phyloP scores from a whole-genome alignment of 495 filamentous ascomycete species.

The Hyaloscypha hepaticicola region DNA sequence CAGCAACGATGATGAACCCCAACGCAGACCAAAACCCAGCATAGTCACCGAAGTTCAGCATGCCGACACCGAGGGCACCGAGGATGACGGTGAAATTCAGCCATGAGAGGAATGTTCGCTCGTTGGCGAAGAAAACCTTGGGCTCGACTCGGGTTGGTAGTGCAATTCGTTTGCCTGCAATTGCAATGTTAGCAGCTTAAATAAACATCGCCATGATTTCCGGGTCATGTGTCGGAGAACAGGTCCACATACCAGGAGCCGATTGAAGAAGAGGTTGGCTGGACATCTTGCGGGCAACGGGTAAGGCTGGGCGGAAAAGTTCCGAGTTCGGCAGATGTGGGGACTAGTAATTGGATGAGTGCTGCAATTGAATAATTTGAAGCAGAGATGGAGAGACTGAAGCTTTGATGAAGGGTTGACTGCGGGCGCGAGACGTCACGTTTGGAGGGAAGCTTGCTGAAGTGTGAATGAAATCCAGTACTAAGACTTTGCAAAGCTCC shows the following conservation, averaged over 20 bases:
- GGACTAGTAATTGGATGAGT: slow-evolving; percentile 6
- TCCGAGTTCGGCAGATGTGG: not conserved
- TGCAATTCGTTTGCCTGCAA: slow-evolving; percentile 90
- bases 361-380: not conserved
- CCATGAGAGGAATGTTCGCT: slow-evolving; percentile 98
- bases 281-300: slow-evolving; percentile 62
- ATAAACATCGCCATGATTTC: no score
- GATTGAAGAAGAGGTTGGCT: slow-evolving; percentile 92
- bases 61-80: slow-evolving; percentile 89
- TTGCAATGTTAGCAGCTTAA: not conserved
- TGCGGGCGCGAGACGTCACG: not conserved
- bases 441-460: not conserved
- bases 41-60: slow-evolving; percentile 96
- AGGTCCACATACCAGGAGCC: slow-evolving; percentile 63
- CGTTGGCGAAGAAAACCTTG: slow-evolving; percentile 99
- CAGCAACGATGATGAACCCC: slow-evolving; percentile 91
- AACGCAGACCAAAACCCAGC: slow-evolving; percentile 89
- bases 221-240: not conserved
- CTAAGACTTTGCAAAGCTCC: not conserved
- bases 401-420: not conserved
- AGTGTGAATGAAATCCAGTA: not conserved
- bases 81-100: slow-evolving; percentile 99
- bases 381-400: not conserved
- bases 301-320: slow-evolving; percentile 1
- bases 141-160: slow-evolving; percentile 97